These are phyloP conservation scores for Candida glaebosa DNA, from an alignment of 805 yeast genomes.

Conservation along the genomic window DNA sequence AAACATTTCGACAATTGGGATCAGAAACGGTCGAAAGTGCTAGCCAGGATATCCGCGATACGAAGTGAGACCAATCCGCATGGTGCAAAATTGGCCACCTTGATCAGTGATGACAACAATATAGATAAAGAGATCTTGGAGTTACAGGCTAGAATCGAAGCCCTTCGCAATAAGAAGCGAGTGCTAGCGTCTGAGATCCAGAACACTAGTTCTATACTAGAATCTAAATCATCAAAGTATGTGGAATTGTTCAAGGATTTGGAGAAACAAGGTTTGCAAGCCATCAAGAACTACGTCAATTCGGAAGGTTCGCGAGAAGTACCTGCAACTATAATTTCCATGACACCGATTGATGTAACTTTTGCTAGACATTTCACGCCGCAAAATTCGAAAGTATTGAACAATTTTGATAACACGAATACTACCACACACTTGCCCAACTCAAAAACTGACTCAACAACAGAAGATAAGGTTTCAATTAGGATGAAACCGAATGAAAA, in stretches of 20 bases:
- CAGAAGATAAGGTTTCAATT: not conserved
- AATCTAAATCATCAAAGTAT: slow-evolving; percentile 44
- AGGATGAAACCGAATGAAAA: not conserved
- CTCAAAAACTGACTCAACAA: too few relatives aligned
- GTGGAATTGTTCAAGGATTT: slow-evolving; percentile 37
- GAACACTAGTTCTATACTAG: slow-evolving; percentile 48
- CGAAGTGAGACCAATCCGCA: slow-evolving; percentile 38
- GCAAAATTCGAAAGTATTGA: not conserved
- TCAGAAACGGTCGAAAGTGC: slow-evolving; percentile 26
- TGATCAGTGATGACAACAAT: slow-evolving; percentile 28
- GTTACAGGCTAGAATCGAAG: slow-evolving; percentile 32
- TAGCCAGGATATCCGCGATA: slow-evolving; percentile 34
- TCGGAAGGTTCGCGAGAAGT: not conserved
- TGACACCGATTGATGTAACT: slow-evolving; percentile 26
- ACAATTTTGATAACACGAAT: too few relatives aligned
- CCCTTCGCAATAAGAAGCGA: slow-evolving; percentile 31
- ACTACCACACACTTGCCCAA: too few relatives aligned
- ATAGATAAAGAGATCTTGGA: slow-evolving; percentile 37
- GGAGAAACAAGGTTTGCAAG: slow-evolving; percentile 35
- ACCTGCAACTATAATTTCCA: slow-evolving; percentile 2
- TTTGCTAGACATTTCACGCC: slow-evolving; percentile 17
- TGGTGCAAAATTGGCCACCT: slow-evolving; percentile 36
- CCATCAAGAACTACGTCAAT: slow-evolving; percentile 15
- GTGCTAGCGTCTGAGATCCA: slow-evolving; percentile 36
- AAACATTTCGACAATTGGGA: slow-evolving; percentile 40